Percentiles rank a stretch among this genome's conserved stretches.
Evolutionary conservation across 2,329 filamentous ascomycete species (phyloP).

Genomic region (Fusarium begoniae): DNA sequence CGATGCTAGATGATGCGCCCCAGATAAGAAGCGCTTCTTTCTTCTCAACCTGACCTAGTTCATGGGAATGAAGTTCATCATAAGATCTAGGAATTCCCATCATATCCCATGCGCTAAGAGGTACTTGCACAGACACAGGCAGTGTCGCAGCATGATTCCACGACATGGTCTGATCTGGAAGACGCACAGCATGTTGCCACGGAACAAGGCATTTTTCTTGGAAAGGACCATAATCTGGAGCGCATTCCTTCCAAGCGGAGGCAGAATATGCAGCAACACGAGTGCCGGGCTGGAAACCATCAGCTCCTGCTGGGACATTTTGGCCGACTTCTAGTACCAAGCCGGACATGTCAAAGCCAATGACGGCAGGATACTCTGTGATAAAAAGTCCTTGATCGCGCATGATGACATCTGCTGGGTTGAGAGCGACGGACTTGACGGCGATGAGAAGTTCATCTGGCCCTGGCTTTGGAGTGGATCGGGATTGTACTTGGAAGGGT

Average conservation of each 20-base stretch:
- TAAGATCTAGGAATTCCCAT: slow-evolving; percentile 46
- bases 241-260: slow-evolving; percentile 52
- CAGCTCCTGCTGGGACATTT: slow-evolving; percentile 46
- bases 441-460: slow-evolving; percentile 57
- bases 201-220: slow-evolving; percentile 55
- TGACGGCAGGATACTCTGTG: slow-evolving; percentile 51
- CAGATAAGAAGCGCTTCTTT: slow-evolving; percentile 52
- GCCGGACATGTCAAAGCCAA: slow-evolving; percentile 55
- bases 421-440: slow-evolving; percentile 59
- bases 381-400: slow-evolving; percentile 55
- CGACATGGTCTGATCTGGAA: slow-evolving; percentile 47
- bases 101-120: slow-evolving; percentile 51
- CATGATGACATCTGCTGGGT: slow-evolving; percentile 56
- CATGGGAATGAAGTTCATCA: slow-evolving; percentile 4
- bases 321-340: slow-evolving; percentile 54
- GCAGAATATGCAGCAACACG: slow-evolving; percentile 52
- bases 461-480: slow-evolving; percentile 55
- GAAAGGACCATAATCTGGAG: slow-evolving; percentile 58
- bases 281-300: slow-evolving; percentile 46
- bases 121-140: slow-evolving; percentile 50
- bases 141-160: slow-evolving; percentile 54
- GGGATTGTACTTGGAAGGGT: slow-evolving; percentile 49
- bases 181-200: slow-evolving; percentile 50
- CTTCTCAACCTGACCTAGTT: slow-evolving; percentile 12
- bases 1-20: slow-evolving; percentile 57